These are phyloP conservation scores for Marasmius fiardii DNA, from an alignment of 1,284 basidiomycete genomes.

Conservation along the genomic window DNA sequence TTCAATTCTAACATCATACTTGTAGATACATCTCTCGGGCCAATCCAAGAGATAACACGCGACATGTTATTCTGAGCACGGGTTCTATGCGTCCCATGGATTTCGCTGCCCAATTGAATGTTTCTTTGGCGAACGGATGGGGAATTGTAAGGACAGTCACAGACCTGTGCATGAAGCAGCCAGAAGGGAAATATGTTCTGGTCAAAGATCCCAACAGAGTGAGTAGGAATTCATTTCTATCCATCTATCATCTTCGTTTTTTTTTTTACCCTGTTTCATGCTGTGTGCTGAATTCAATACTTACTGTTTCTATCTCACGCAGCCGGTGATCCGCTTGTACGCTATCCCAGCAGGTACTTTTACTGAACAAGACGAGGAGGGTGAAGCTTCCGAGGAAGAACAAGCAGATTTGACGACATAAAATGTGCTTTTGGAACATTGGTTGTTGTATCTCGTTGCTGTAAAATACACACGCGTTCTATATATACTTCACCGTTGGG, in stretches of 20 bases:
- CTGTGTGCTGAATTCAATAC: not conserved
- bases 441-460: not conserved
- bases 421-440: not conserved
- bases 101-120: constrained; percentile 94
- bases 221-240: constrained; percentile 23
- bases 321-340: constrained; percentile 95
- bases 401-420: constrained; percentile 2
- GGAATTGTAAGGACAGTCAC: constrained; percentile 95
- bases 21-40: constrained; percentile 88
- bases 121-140: constrained; percentile 96
- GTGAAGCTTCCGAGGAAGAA: constrained; percentile 27
- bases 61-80: constrained; percentile 94
- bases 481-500: constrained; percentile 28
- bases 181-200: constrained; percentile 94
- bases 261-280: constrained; percentile 3
- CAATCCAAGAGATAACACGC: constrained; percentile 90
- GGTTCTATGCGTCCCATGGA: constrained; percentile 94
- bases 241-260: constrained; percentile 4
- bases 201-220: constrained; percentile 98
- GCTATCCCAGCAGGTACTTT: constrained; percentile 88
- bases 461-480: not conserved
- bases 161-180: constrained; percentile 91
- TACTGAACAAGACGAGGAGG: constrained; percentile 50
- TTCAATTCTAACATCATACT: constrained; percentile 12
- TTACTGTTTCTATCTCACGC: constrained; percentile 17